Percentiles rank a stretch among this genome's conserved stretches.
Conservation (phyloP, 257 asterid genomes). For the Gentiana macrophylla region DNA sequence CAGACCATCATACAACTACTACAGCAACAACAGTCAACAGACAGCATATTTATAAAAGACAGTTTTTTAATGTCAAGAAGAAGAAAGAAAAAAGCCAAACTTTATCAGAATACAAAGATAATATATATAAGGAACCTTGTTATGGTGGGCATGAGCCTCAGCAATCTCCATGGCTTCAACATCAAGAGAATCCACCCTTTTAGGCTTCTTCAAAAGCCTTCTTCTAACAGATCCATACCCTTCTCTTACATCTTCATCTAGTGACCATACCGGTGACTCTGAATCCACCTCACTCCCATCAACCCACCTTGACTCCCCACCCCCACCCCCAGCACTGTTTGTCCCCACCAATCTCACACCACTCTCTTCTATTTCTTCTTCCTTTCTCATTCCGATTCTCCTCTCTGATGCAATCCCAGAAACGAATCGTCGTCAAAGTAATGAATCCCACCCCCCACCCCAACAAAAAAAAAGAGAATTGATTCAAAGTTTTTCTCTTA, state of each 20-base stretch:
- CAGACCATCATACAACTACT: too few relatives aligned
- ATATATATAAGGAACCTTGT: constrained; percentile 31
- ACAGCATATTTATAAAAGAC: too few relatives aligned
- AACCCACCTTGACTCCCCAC: constrained; percentile 67
- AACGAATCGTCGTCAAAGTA: constrained; percentile 3
- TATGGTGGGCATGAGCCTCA: constrained; percentile 42
- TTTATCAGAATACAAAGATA: background rate
- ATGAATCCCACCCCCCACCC: background rate
- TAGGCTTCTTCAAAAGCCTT: constrained; percentile 75
- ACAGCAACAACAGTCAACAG: too few relatives aligned
- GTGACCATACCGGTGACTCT: constrained; percentile 48
- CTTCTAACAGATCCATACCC: constrained; percentile 58
- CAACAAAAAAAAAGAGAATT: background rate
- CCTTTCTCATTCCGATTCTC: constrained; percentile 35
- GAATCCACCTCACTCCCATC: constrained; percentile 95
- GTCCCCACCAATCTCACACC: constrained; percentile 42
- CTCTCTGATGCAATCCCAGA: background rate
- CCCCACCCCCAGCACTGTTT: constrained; percentile 25
- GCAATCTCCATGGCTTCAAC: constrained; percentile 88
- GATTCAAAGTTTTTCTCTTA: background rate
- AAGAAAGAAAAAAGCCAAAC: background rate
- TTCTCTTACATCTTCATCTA: constrained; percentile 37
- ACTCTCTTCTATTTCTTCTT: constrained; percentile 59
- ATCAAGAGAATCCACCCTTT: constrained; percentile 71
- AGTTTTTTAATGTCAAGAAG: too few relatives aligned